These are phyloP conservation scores for Heteromeles arbutifolia DNA, from an alignment of 306 rosid genomes.

Conservation along the genomic window DNA sequence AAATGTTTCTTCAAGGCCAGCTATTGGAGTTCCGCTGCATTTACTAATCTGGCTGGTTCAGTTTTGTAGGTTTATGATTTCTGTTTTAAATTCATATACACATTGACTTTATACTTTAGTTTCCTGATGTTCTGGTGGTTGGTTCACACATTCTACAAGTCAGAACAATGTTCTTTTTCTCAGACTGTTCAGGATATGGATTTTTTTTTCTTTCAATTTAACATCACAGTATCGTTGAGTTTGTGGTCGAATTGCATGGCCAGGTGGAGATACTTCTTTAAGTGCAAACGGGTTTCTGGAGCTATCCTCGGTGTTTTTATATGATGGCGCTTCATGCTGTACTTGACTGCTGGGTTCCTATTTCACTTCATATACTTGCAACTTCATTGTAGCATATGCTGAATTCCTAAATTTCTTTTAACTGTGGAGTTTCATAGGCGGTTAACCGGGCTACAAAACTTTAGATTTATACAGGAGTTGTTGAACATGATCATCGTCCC, in stretches of 20 bases:
- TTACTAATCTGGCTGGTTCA: not conserved
- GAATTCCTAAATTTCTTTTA: no score
- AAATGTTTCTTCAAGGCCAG: conserved; percentile 3
- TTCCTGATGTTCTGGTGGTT: not conserved
- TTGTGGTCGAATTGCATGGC: not conserved
- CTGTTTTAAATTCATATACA: not conserved
- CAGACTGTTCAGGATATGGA: not conserved
- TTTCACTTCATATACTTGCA: not conserved
- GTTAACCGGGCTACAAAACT: no score
- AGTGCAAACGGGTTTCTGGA: not conserved
- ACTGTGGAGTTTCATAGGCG: no score
- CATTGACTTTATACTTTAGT: not conserved
- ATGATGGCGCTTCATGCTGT: not conserved
- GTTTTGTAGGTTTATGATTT: conserved; percentile 4
- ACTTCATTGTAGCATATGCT: not conserved
- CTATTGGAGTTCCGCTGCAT: not conserved
- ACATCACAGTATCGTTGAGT: no score
- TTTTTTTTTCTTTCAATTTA: not conserved
- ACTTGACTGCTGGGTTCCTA: no score
- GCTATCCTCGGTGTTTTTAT: not conserved
- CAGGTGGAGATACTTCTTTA: not conserved
- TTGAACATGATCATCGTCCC: no score
- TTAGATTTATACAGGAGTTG: no score
- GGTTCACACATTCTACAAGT: not conserved
- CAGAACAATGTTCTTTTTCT: not conserved